Base-by-base conservation (phyloP, 2,329 filamentous ascomycete genomes). In the Xylaria sp. region DNA sequence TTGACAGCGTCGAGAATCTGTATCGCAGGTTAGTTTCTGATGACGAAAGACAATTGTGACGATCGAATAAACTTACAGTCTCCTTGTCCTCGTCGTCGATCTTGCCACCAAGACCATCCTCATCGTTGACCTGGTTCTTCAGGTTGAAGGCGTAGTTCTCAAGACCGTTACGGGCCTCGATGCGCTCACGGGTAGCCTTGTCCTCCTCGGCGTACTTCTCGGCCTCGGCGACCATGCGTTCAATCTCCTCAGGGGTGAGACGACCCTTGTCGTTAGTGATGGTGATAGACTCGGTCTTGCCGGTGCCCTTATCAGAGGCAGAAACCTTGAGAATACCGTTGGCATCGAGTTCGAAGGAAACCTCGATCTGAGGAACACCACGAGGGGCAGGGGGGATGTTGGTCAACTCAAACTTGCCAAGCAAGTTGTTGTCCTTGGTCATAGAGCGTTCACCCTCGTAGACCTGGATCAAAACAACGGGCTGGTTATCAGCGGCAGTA, bases 241-340 rank as follows among this genome's bases (percentile, higher is more conserved):
- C 93, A 70, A 99, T 99, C 78, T 99, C 94, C 70, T 99, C 94
- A 73, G 89, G 89, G 71, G 89, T 92, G 55, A 99, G 88, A 76
- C 94, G 93, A 69, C 94, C 94, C 88, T 97, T 97, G 81, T 99
- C 94, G 81, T 99, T 97, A 80, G 90, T 97, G 76, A 99, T 99
- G 70, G 94, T 97, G 77, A 99, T 97, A 65, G 89, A 92, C 83
- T 99, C 92, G 65, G 85, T 86, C 85, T 97, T 97, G 78, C 94
- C 94, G 71, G 93, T 97, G 75, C 92, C 94, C 89, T 97, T 97
- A 79, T 99, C 94, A 72, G 90, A 88, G 68, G 94, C 94, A 67
- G 90, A 91, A 65, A 99, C 94, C 83, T 95, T 93, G 68, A 99
- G 86, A 71, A 99, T 97, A 82, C 94, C 93, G 79, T 99, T 97